Evolutionary conservation across 257 asterid genomes (phyloP).

Genomic region (Solanum peruvianum): DNA sequence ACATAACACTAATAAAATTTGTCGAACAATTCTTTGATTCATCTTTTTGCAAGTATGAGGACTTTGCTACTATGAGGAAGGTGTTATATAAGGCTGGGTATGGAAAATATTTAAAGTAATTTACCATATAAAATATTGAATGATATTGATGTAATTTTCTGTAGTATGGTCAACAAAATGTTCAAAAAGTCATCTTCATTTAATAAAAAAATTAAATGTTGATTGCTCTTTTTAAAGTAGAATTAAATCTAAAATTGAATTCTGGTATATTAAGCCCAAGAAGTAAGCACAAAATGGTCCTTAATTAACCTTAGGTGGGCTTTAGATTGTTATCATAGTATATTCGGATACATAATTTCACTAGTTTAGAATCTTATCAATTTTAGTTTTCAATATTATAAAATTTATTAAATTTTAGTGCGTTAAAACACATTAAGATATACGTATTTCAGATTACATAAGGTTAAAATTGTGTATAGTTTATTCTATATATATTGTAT

Average conservation of each 20-base stretch:
- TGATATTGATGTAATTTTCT: background rate
- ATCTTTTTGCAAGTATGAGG: background rate
- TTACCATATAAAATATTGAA: background rate
- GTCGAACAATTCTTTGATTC: background rate
- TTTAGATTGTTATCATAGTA: background rate
- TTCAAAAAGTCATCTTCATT: background rate
- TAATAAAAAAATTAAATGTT: background rate
- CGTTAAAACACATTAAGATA: background rate
- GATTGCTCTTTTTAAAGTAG: background rate
- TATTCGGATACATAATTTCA: too few species aligned
- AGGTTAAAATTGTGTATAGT: too few species aligned
- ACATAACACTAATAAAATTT: background rate
- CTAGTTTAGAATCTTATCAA: too few species aligned
- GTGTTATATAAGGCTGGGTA: background rate
- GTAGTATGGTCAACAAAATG: background rate
- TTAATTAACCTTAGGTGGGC: background rate
- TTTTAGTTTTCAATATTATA: rapidly evolving
- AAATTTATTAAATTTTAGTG: too few species aligned
- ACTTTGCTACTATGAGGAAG: background rate
- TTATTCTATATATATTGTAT: background rate
- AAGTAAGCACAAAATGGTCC: background rate
- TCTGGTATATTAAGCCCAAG: background rate
- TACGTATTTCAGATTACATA: background rate
- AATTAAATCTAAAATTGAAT: background rate
- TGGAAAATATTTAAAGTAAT: background rate